These are phyloP conservation scores for Rhodotorula paludigena DNA, from an alignment of 768 basidiomycete genomes.

Conservation along the genomic window DNA sequence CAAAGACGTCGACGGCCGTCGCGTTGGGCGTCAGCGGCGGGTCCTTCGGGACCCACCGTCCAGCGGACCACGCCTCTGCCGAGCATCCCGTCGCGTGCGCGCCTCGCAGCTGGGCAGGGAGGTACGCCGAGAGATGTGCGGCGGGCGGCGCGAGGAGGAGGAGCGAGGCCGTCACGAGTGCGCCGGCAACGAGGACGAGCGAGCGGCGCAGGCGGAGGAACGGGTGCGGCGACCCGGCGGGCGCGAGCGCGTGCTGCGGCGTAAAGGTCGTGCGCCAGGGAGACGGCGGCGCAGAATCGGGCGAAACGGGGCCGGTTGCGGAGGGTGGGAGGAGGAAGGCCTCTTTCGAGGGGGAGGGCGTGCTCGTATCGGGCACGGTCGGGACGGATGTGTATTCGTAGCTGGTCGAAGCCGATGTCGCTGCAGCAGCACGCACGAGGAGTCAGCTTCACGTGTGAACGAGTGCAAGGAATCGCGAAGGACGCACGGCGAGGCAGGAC, in stretches of 20 bases:
- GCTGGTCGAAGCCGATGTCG: neutral
- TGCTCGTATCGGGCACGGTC: neutral
- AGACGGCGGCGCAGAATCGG: neutral
- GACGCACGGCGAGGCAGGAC: neutral
- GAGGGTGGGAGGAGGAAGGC: neutral
- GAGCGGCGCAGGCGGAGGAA: slow-evolving; percentile 4
- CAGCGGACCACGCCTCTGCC: neutral
- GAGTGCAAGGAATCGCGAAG: neutral
- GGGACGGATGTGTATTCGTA: neutral
- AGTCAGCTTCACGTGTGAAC: neutral
- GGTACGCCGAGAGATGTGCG: neutral
- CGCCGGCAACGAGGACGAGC: slow-evolving; percentile 45
- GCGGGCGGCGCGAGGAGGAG: slow-evolving; percentile 3
- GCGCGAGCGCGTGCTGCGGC: neutral
- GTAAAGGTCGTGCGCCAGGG: neutral
- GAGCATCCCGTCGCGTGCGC: no score
- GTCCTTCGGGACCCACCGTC: neutral
- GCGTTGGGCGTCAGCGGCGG: neutral
- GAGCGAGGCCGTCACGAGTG: slow-evolving; percentile 43
- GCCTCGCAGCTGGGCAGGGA: neutral
- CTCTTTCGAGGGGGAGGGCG: neutral
- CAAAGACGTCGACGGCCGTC: neutral
- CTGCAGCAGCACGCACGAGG: neutral
- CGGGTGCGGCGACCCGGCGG: no score
- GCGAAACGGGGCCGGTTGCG: no score